Base-by-base conservation (phyloP, 2,329 filamentous ascomycete species). In the Cryphonectria naterciae region DNA sequence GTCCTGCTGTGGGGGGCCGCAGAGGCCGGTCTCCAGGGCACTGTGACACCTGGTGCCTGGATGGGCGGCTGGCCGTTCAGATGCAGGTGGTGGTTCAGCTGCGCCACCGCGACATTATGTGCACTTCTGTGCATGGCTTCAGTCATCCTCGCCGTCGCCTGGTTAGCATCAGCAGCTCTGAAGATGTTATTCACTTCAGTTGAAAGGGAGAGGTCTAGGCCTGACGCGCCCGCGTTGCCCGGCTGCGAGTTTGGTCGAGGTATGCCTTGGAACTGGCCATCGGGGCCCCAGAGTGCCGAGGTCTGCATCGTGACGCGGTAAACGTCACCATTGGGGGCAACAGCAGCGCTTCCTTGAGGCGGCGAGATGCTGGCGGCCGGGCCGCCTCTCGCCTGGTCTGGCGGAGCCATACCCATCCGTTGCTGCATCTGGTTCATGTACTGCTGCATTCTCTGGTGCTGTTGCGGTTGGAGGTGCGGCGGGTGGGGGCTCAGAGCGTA, bases 61-160 rank as follows among this genome's bases (percentile, higher is more conserved):
- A 79, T 76, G 32, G 77, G 74, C 61, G 70, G 46, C 64, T 75
- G 71, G 58, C 77, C 72, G 61, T 77, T 76, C 61, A 82, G 75
- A 68, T 77, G 81, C 58, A 83, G 76, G 69, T 78, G 81, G 11
- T 77, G 81, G 11, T 77, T 81, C 58, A 82, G 76, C 69, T 78
- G 81, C 13, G 78, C 75, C 15, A 85, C 75, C 6, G 85, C 85
- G 5, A 83, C 80, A 58, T 80, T 83, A 4, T 85, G 86, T 49
- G 83, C 81, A 74, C 83, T 87, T 68, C 85, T 81, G 60, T 86
- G 84, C 83, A 87, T 85, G 49, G 85, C 83, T 73, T 81, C 80
- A 1, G 83, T 80, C 80, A 84, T 82, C 28, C 78, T 76, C 54
- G 81, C 78, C 1, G 82, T 81, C 3, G 83, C 82, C 73, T 85